Evolutionary conservation across 2,329 filamentous ascomycete species (phyloP), one percentile per base, ranked within the genome.

Genomic region (Neurospora crassa): DNA sequence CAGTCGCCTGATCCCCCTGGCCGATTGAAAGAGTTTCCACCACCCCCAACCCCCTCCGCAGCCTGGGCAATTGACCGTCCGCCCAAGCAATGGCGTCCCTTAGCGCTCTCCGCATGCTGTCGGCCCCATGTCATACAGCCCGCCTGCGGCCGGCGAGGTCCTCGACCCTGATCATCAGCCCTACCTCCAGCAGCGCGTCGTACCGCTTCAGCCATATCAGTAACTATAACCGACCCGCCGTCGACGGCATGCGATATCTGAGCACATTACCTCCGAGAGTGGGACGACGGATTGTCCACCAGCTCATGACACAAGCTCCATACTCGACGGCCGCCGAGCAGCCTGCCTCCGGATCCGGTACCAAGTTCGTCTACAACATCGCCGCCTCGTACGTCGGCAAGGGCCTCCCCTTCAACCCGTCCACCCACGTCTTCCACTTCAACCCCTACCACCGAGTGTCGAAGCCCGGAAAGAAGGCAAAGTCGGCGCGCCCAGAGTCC

Each of bases 341-440:
- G 53, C 53, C 53, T 63, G 53, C 53, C 53, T 63, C 53, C 53
- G 53, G 53, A 63, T 29, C 43, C 16, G 43, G 18, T 47, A 69
- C 47, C 67, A 75, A 78, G 37, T 88, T 92, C 78, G 87, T 87
- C 69, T 94, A 93, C 79, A 86, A 91, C 74, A 86, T 93, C 72
- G 90, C 91, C 40, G 91, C 91, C 6, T 92, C 92, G 5, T 94
- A 91, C 77, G 91, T 90, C 68, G 91, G 88, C 72, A 95, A 95
- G 80, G 87, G 89, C 75, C 86, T 85, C 67, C 85, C 85, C 41
- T 94, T 90, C 82, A 86, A 91, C 74, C 89, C 91, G 14, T 82
- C 86, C n/a, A 85, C 84, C 68, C 90, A 93, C 81, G 83, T 91
- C 71, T 92, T 91, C 80, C 88, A 90, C 78, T 94, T 93, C 82